These are phyloP conservation scores for Protea cynaroides DNA, from an alignment of 164 flowering plant genomes.

Conservation along the genomic window DNA sequence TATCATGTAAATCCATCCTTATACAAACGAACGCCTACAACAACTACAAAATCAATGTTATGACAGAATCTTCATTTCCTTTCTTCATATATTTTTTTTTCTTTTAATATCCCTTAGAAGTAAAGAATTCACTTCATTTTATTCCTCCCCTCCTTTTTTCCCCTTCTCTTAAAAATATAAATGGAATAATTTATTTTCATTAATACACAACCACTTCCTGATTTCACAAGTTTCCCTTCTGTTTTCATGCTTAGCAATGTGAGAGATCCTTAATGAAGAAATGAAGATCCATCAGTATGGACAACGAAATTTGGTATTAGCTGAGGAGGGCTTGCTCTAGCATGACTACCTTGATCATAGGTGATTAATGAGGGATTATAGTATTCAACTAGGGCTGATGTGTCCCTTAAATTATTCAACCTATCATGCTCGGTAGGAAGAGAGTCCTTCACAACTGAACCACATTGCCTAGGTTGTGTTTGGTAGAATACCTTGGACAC, in stretches of 20 bases:
- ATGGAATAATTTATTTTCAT: not conserved
- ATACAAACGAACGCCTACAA: not conserved
- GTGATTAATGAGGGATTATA: conserved; percentile 27
- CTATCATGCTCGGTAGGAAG: conserved; percentile 13
- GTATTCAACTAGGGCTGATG: conserved; percentile 20
- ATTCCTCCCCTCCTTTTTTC: not conserved
- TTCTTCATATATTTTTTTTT: not conserved
- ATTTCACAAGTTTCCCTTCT: not conserved
- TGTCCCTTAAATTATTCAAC: conserved; percentile 12
- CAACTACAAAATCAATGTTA: not conserved
- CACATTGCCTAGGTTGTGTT: conserved; percentile 78
- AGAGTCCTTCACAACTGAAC: conserved; percentile 22
- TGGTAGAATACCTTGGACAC: conserved; percentile 79
- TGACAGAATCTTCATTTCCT: not conserved
- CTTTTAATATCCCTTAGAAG: not conserved
- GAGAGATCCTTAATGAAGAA: conserved; percentile 5
- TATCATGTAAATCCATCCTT: not conserved
- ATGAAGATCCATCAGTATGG: conserved; percentile 29
- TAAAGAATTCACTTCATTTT: not conserved
- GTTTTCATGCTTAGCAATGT: not conserved
- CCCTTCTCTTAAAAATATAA: not conserved
- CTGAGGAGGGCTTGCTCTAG: conserved; percentile 20
- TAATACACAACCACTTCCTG: not conserved
- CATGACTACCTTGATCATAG: conserved; percentile 27
- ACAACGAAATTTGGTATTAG: conserved; percentile 26